Percentiles rank a stretch among this genome's conserved stretches.
These are phyloP conservation scores for Rauvolfia tetraphylla DNA, from an alignment of 257 asterid species.

Conservation along the genomic window DNA sequence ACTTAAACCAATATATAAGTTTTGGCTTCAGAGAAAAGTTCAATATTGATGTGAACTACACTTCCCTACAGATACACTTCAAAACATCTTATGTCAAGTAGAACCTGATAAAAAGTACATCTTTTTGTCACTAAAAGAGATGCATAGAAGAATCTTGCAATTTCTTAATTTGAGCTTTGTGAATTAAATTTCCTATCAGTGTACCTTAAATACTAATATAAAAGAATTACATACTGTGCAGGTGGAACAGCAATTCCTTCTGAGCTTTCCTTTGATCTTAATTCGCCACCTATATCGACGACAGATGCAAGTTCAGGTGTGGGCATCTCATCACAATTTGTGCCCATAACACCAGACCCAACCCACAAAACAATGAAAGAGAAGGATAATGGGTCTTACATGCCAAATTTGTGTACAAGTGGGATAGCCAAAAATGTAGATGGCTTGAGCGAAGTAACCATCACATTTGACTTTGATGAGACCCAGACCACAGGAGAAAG, in stretches of 20 bases:
- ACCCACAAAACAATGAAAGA: constrained; percentile 26
- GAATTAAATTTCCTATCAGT: constrained; percentile 9
- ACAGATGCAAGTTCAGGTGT: constrained; percentile 35
- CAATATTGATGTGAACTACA: background rate
- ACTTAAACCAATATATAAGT: background rate
- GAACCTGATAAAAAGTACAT: background rate
- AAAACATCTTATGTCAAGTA: background rate
- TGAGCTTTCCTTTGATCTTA: constrained; percentile 42
- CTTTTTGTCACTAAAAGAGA: background rate
- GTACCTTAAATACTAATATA: constrained; percentile 17
- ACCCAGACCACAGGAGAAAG: constrained; percentile 31
- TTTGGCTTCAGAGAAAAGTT: background rate
- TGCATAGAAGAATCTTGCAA: background rate
- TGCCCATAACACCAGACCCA: constrained; percentile 63
- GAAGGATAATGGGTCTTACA: constrained; percentile 22
- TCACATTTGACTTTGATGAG: constrained; percentile 28
- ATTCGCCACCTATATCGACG: constrained; percentile 32
- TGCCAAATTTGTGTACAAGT: constrained; percentile 19
- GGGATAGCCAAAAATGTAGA: constrained; percentile 21
- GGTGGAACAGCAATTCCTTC: constrained; percentile 43
- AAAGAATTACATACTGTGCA: constrained; percentile 27
- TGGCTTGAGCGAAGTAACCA: constrained; percentile 18
- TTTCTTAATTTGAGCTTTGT: background rate
- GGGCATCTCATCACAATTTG: constrained; percentile 32
- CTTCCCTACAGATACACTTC: background rate